A percentile compares a stretch with the other conserved stretches of the same genome.
These are phyloP conservation scores for Daphne laureola DNA, from an alignment of 441 rosid species.

Conservation along the genomic window DNA sequence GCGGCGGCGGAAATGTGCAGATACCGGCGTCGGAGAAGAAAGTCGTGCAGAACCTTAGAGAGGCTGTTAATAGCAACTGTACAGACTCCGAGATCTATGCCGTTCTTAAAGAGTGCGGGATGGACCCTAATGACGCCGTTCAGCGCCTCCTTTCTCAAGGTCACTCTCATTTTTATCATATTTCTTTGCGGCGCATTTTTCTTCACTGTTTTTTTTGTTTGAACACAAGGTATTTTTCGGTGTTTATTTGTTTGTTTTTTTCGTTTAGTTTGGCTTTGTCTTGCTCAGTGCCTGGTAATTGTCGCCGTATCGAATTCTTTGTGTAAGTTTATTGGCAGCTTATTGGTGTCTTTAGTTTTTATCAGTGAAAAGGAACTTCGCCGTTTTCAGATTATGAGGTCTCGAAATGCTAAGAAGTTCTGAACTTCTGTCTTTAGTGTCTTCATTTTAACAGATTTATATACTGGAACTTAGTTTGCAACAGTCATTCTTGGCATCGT, in stretches of 20 bases:
- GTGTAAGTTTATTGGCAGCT: no score
- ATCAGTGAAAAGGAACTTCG: no score
- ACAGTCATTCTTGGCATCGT: no score
- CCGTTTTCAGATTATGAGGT: no score
- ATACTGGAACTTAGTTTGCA: no score
- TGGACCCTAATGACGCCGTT: conserved; percentile 60
- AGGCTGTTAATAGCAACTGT: conserved; percentile 26
- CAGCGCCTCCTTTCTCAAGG: conserved; percentile 61
- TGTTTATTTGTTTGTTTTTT: not conserved
- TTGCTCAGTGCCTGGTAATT: not conserved
- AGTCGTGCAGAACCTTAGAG: conserved; percentile 34
- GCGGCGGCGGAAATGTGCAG: conserved; percentile 3
- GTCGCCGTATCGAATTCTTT: no score
- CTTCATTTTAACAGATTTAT: no score
- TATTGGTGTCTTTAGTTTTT: no score
- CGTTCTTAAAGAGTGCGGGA: conserved; percentile 42
- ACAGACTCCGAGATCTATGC: conserved; percentile 48
- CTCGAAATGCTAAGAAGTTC: no score
- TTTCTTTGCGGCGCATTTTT: not conserved
- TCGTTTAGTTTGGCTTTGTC: conserved; percentile 5
- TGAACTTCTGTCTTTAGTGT: no score
- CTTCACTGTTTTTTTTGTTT: no score
- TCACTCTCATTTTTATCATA: conserved; percentile 3
- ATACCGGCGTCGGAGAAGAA: conserved; percentile 23
- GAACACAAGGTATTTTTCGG: not conserved